These are phyloP conservation scores for Amanita inopinata DNA, from an alignment of 768 basidiomycete genomes.

Conservation along the genomic window DNA sequence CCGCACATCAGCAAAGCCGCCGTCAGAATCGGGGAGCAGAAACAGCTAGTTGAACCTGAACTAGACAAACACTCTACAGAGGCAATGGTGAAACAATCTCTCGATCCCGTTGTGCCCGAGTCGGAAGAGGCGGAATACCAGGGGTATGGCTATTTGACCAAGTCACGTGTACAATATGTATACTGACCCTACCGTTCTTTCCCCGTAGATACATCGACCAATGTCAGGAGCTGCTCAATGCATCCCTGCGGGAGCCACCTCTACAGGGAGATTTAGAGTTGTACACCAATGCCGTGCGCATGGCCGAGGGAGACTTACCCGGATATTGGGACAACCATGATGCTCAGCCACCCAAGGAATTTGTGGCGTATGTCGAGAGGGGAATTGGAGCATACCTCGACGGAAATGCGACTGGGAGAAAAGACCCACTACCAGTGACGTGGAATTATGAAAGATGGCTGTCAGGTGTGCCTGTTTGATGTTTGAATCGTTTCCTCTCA, in stretches of 20 bases:
- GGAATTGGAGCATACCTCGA: constrained; percentile 26
- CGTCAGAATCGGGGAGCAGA: constrained; percentile 26
- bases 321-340: constrained; percentile 20
- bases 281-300: constrained; percentile 43
- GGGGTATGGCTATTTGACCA: constrained; percentile 37
- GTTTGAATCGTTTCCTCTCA: neutral
- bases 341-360: constrained; percentile 33
- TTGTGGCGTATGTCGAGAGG: constrained; percentile 35
- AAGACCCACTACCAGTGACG: constrained; percentile 24
- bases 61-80: constrained; percentile 45
- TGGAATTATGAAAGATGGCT: constrained; percentile 41
- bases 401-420: constrained; percentile 16
- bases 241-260: constrained; percentile 41
- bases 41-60: constrained; percentile 20
- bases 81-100: constrained; percentile 42
- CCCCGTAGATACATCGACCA: constrained; percentile 61
- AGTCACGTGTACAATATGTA: neutral
- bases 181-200: constrained; percentile 3
- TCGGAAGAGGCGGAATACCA: constrained; percentile 66
- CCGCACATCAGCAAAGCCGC: constrained; percentile 27
- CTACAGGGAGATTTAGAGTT: constrained; percentile 29
- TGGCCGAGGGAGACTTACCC: constrained; percentile 29
- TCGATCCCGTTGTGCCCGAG: constrained; percentile 55
- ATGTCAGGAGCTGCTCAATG: constrained; percentile 33
- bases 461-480: neutral